Evolutionary conservation across 176 grass and related monocot species (phyloP), one percentile per base, ranked within the genome.

Genomic region (Raddia guianensis): DNA sequence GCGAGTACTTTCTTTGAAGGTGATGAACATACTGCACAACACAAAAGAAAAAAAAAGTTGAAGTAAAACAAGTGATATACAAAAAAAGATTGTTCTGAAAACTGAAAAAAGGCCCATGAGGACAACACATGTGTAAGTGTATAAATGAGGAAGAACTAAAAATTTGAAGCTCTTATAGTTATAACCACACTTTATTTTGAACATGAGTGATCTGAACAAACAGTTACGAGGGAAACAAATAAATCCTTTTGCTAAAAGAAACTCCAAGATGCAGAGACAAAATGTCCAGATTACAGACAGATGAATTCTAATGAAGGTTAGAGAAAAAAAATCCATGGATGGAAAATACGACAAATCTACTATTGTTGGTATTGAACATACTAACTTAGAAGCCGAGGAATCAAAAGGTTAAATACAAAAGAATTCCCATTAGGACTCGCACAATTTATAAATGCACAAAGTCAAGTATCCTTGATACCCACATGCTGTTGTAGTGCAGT

Each of bases 401-500:
- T 27, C 19, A 60, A 60, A 60, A 78, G 10, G 60, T 46, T 5
- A 78, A 49, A 50, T 51, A 65, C 16, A 78, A 15, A 3, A n/a
- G 6, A 13, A 12, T 20, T 65, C 46, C 10, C 46, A 77, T n/a
- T 64, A 66, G 14, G 15, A 65, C 27, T 50, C 4, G 14, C 15
- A 35, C 60, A 19, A 16, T 7, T 0, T 50, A 37, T 5, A 49
- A 64, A 65, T 64, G 21, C 47, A 42, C 27, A 66, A 50, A 78
- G 65, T 66, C 32, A 40, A 52, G 61, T 40, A 60, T 40, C 52
- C 72, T 75, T 13, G 19, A 55, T 74, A 89, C 81, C 84, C 53
- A 89, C 87, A 70, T 89, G 79, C 83, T 89, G 87, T 80, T 89
- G 81, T 49, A 89, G 77, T 54, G 81, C 61, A 84, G 87, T 78